Percentiles rank a stretch among this genome's conserved stretches.
Evolutionary conservation across 805 yeast genomes (phyloP).

Genomic region (Blastobotrys robertii): DNA sequence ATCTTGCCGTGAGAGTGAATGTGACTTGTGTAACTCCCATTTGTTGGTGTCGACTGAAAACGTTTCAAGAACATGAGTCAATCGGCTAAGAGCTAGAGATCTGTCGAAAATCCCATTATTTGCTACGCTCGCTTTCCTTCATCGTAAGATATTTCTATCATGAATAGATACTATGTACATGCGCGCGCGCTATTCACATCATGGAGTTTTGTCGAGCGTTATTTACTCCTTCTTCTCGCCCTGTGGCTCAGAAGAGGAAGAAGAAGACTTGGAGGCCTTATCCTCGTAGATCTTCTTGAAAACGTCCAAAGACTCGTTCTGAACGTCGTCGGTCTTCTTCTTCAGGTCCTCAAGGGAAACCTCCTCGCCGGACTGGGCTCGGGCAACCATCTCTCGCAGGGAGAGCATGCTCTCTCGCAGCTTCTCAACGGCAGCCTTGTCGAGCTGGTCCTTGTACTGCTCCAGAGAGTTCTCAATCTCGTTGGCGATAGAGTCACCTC

Average conservation of each 20-base stretch:
- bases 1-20: too few relatives aligned
- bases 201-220: neutral
- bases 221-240: constrained; percentile 11
- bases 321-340: constrained; percentile 75
- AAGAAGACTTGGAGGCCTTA: constrained; percentile 22
- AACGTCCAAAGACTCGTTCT: constrained; percentile 68
- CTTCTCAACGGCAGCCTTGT: constrained; percentile 46
- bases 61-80: too few relatives aligned
- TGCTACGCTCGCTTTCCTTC: neutral
- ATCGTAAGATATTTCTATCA: too few relatives aligned
- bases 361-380: constrained; percentile 58
- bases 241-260: constrained; percentile 11
- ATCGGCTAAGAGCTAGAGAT: too few relatives aligned
- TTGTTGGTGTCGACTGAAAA: too few relatives aligned
- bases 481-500: constrained; percentile 69
- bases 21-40: too few relatives aligned
- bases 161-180: neutral
- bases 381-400: constrained; percentile 68
- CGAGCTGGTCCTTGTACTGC: constrained; percentile 63
- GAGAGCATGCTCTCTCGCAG: constrained; percentile 46
- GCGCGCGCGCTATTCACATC: neutral
- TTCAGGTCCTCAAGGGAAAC: constrained; percentile 57
- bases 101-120: too few relatives aligned
- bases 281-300: constrained; percentile 63
- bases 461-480: constrained; percentile 82